Evolutionary conservation across 73 alveolate genomes (phyloP).

Genomic region (Paraurostyla sp.): DNA sequence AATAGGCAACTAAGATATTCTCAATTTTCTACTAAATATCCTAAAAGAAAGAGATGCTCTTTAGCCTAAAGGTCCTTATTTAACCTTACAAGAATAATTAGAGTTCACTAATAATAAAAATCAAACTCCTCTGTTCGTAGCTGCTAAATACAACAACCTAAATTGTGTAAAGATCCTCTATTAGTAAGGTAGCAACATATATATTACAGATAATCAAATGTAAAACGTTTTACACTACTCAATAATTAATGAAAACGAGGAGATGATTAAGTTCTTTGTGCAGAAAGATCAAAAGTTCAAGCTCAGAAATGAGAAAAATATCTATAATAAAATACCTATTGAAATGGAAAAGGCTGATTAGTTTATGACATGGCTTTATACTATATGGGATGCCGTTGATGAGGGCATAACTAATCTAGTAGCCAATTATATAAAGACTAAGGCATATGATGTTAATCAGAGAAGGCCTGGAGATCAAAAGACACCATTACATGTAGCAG

Average conservation of each 20-base stretch:
- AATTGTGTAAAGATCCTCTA: not conserved
- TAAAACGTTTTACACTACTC: conserved; percentile 3
- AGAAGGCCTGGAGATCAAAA: conserved; percentile 33
- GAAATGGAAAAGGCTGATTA: conserved; percentile 16
- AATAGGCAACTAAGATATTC: conserved; percentile 1
- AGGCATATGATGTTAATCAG: conserved; percentile 8
- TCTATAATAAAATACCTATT: conserved; percentile 35
- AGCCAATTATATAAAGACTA: conserved; percentile 5
- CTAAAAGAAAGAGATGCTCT: not conserved
- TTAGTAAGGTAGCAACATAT: conserved; percentile 11
- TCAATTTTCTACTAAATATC: not conserved
- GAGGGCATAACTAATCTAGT: conserved; percentile 16
- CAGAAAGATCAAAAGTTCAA: not conserved
- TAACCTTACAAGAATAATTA: not conserved
- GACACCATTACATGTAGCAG: conserved; percentile 27
- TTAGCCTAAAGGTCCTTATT: not conserved
- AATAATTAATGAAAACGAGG: conserved; percentile 23
- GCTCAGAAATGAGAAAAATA: conserved; percentile 25
- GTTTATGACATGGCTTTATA: conserved; percentile 41
- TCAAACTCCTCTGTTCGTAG: conserved; percentile 34
- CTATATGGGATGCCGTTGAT: conserved; percentile 46
- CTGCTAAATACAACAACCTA: conserved; percentile 36
- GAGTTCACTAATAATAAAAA: conserved; percentile 28
- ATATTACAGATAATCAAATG: conserved; percentile 23
- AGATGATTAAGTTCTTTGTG: conserved; percentile 23